Evolutionary conservation across 805 yeast species (phyloP).

Genomic region (Metschnikowia colocasiae): DNA sequence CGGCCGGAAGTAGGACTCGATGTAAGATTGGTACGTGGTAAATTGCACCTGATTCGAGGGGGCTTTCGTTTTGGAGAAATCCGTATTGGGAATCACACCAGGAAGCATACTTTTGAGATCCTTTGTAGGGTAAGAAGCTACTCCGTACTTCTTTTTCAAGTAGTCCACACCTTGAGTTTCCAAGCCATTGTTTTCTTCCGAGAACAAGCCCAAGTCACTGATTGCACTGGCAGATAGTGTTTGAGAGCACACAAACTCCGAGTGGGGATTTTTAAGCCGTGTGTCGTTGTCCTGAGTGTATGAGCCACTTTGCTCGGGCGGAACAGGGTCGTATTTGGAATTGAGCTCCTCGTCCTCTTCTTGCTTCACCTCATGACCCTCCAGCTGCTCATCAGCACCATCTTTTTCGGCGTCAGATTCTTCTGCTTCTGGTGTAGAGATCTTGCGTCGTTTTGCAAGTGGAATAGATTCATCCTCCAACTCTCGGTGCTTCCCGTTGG

Average conservation of each 20-base stretch:
- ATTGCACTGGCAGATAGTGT: slow-evolving; percentile 62
- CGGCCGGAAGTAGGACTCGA: slow-evolving; percentile 80
- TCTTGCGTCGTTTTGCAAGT: slow-evolving; percentile 15
- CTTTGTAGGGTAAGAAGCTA: slow-evolving; percentile 80
- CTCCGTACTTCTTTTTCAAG: slow-evolving; percentile 74
- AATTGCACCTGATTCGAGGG: slow-evolving; percentile 86
- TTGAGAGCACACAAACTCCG: slow-evolving; percentile 71
- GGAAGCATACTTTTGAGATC: slow-evolving; percentile 77
- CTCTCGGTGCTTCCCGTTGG: slow-evolving; percentile 8
- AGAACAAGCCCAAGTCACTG: slow-evolving; percentile 59
- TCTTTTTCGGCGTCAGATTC: neutral
- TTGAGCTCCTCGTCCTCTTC: slow-evolving; percentile 19
- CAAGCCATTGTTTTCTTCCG: slow-evolving; percentile 55
- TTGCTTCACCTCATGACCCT: slow-evolving; percentile 1
- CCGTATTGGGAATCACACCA: slow-evolving; percentile 83
- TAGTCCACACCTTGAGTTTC: slow-evolving; percentile 72
- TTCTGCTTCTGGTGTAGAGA: neutral
- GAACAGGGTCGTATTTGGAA: slow-evolving; percentile 33
- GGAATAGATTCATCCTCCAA: slow-evolving; percentile 16
- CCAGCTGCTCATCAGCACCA: neutral
- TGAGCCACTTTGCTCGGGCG: slow-evolving; percentile 45
- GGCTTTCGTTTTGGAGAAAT: slow-evolving; percentile 72
- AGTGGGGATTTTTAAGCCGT: slow-evolving; percentile 62
- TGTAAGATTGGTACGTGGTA: slow-evolving; percentile 76
- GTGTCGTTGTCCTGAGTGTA: slow-evolving; percentile 55